A percentile compares a stretch with the other conserved stretches of the same genome.
These are phyloP conservation scores for Paracorniculantispora psalliotae DNA, from an alignment of 2,329 filamentous ascomycete genomes.

Conservation along the genomic window DNA sequence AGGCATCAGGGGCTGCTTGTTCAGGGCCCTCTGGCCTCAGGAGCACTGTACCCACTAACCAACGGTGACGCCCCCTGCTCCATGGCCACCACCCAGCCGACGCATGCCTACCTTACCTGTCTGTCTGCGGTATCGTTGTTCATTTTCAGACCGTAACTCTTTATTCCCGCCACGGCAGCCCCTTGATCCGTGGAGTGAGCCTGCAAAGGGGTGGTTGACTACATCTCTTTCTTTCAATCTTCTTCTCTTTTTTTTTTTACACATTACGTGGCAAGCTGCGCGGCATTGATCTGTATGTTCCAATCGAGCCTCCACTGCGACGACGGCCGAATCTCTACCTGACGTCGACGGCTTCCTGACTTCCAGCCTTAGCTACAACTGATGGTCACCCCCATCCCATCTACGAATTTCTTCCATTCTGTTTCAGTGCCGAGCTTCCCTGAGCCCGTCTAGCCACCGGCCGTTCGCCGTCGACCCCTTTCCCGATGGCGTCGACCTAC, in stretches of 20 bases:
- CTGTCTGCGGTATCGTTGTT: constrained; percentile 1
- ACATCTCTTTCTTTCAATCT: not conserved
- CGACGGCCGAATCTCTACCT: not conserved
- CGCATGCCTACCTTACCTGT: not conserved
- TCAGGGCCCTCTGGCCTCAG: constrained; percentile 10
- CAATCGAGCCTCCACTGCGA: not conserved
- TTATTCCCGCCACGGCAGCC: constrained; percentile 1
- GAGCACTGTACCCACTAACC: constrained; percentile 9
- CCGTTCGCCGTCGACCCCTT: not conserved
- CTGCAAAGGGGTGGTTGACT: constrained; percentile 2
- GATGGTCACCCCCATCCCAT: not conserved
- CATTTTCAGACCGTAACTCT: constrained; percentile 1
- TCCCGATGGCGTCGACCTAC: constrained; percentile 83
- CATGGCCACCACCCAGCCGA: not conserved
- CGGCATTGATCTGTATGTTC: constrained; percentile 1
- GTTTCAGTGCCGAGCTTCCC: not conserved
- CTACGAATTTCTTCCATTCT: not conserved
- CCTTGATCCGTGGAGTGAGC: constrained; percentile 3
- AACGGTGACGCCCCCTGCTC: constrained; percentile 13
- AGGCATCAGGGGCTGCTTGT: constrained; percentile 10
- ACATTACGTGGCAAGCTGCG: constrained; percentile 1
- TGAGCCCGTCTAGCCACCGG: not conserved
- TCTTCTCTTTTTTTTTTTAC: not conserved
- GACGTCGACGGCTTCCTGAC: not conserved
- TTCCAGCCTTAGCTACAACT: not conserved